Conservation (phyloP, 148 eudicot species). For the Selenicereus undatus region DNA sequence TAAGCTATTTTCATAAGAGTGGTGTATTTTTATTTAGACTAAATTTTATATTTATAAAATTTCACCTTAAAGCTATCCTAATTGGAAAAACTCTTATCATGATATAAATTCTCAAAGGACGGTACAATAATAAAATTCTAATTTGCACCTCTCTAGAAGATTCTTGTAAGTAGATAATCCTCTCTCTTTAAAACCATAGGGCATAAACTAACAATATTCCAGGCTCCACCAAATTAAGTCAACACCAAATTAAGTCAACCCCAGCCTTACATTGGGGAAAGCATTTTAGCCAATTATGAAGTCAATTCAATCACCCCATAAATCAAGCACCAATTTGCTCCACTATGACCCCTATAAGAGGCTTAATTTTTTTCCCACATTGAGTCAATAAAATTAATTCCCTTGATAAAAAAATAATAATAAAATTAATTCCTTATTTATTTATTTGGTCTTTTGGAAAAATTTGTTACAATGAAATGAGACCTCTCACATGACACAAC, state of each 20-base stretch:
- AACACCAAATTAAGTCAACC: background rate
- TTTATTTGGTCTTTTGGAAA: background rate
- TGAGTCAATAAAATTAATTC: background rate
- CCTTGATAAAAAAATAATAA: background rate
- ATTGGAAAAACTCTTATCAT: too few relatives aligned
- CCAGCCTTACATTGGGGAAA: background rate
- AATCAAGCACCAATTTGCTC: conserved; percentile 28
- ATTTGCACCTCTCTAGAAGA: background rate
- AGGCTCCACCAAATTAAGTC: background rate
- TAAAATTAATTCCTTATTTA: too few relatives aligned
- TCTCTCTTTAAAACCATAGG: background rate
- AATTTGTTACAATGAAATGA: background rate
- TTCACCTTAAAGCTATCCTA: too few relatives aligned
- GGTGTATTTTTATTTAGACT: too few relatives aligned
- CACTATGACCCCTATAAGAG: background rate
- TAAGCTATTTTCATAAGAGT: too few relatives aligned
- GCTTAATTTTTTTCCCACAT: too few relatives aligned
- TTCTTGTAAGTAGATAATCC: background rate
- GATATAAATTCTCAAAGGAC: background rate
- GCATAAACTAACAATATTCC: background rate
- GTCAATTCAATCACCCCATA: conserved; percentile 3
- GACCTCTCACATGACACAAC: conserved; percentile 1
- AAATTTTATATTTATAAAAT: too few relatives aligned
- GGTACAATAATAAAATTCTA: background rate
- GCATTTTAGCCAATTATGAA: background rate